Conservation (phyloP, 148 eudicot species). For the Vaccinium vitisidaea region DNA sequence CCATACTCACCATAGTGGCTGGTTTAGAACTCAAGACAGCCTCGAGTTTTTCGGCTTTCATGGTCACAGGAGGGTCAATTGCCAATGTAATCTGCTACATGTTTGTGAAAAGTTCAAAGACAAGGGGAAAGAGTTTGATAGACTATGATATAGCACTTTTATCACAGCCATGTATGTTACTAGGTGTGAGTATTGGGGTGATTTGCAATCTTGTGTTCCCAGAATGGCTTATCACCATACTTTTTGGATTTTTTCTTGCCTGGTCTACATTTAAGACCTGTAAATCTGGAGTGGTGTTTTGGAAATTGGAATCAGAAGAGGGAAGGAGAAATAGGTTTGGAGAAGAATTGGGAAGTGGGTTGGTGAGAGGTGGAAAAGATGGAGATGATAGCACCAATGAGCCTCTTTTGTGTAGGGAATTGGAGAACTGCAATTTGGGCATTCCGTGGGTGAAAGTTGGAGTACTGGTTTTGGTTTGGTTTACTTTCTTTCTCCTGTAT, state of each 20-base stretch:
- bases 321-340: slow-evolving; percentile 19
- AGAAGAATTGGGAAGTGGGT: slow-evolving; percentile 18
- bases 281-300: slow-evolving; percentile 39
- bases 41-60: slow-evolving; percentile 55
- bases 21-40: slow-evolving; percentile 60
- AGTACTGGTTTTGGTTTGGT: slow-evolving; percentile 46
- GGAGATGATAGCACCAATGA: slow-evolving; percentile 16
- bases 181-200: slow-evolving; percentile 67
- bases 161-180: slow-evolving; percentile 56
- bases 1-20: slow-evolving; percentile 49
- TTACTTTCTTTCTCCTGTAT: slow-evolving; percentile 44
- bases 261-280: slow-evolving; percentile 56
- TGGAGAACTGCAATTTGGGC: slow-evolving; percentile 16
- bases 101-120: slow-evolving; percentile 14
- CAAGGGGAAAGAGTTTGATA: slow-evolving; percentile 31
- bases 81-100: slow-evolving; percentile 44
- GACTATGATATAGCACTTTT: slow-evolving; percentile 59
- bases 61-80: slow-evolving; percentile 61
- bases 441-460: slow-evolving; percentile 50
- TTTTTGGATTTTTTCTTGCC: slow-evolving; percentile 51
- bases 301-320: slow-evolving; percentile 50
- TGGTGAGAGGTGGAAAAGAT: slow-evolving; percentile 13
- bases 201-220: slow-evolving; percentile 48
- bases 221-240: slow-evolving; percentile 54
- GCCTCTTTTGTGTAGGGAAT: slow-evolving; percentile 29